phyloP scores from a whole-genome alignment of 495 filamentous ascomycete species.

The Xylaria venustula region DNA sequence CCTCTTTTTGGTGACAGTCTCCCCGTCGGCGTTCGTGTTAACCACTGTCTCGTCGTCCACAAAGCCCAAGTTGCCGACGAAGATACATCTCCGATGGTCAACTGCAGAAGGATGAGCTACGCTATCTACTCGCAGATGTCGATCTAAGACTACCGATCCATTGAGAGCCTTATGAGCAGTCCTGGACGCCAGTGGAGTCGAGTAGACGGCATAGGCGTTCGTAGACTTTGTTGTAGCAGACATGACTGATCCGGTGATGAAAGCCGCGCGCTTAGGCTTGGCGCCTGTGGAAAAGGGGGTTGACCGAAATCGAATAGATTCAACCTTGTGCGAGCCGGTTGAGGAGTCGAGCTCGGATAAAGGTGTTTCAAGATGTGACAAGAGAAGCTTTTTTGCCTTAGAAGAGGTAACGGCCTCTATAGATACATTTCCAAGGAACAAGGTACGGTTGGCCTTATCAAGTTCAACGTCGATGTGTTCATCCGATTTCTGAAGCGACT shows the following conservation, averaged over 20 bases:
- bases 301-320: conserved; percentile 91
- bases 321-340: conserved; percentile 63
- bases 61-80: conserved; percentile 94
- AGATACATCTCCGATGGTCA: conserved; percentile 87
- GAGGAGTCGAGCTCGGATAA: conserved; percentile 43
- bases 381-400: conserved; percentile 69
- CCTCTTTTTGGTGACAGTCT: conserved; percentile 61
- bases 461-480: conserved; percentile 55
- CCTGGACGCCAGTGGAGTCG: conserved; percentile 66
- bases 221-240: conserved; percentile 87
- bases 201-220: conserved; percentile 92
- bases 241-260: conserved; percentile 76
- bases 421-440: conserved; percentile 93
- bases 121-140: conserved; percentile 86
- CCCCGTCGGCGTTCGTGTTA: conserved; percentile 56
- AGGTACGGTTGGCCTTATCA: conserved; percentile 83
- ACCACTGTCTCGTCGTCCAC: conserved; percentile 77
- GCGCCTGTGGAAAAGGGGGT: conserved; percentile 72
- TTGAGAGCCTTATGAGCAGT: conserved; percentile 78
- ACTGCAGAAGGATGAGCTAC: conserved; percentile 81
- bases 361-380: conserved; percentile 59
- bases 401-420: conserved; percentile 78
- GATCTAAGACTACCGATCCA: conserved; percentile 76
- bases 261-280: conserved; percentile 90
- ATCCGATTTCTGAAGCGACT: conserved; percentile 43